These are phyloP conservation scores for Metschnikowia bowlesiae DNA, from an alignment of 805 yeast genomes.

Conservation along the genomic window DNA sequence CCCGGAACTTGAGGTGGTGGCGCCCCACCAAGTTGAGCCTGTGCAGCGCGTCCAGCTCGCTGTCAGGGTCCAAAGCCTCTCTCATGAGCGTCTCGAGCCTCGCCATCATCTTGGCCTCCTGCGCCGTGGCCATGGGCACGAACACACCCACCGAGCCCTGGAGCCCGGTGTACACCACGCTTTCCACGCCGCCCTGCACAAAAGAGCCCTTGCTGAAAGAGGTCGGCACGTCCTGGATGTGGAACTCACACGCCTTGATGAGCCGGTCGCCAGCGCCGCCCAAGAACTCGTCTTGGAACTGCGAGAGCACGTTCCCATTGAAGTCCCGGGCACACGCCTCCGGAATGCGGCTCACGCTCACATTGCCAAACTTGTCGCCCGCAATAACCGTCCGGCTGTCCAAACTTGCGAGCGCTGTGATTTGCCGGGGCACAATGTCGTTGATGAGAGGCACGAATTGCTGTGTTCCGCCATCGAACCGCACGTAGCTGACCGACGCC, in stretches of 20 bases:
- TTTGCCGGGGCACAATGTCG: conserved; percentile 64
- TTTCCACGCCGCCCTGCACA: conserved; percentile 60
- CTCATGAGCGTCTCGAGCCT: conserved; percentile 49
- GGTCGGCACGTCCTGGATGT: conserved; percentile 66
- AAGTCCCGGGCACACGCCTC: conserved; percentile 43
- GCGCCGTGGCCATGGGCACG: conserved; percentile 57
- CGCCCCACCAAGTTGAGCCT: conserved; percentile 51
- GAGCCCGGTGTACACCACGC: conserved; percentile 66
- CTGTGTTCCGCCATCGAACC: conserved; percentile 45
- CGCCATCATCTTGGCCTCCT: conserved; percentile 57
- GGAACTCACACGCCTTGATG: conserved; percentile 51
- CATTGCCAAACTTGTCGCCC: conserved; percentile 85
- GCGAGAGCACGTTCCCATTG: conserved; percentile 44
- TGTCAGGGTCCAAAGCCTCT: conserved; percentile 22
- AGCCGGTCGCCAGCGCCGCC: conserved; percentile 55
- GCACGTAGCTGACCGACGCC: conserved; percentile 57
- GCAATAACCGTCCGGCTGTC: conserved; percentile 76
- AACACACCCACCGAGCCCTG: conserved; percentile 79
- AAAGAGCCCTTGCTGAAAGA: conserved; percentile 52
- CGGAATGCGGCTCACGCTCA: conserved; percentile 63
- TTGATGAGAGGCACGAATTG: conserved; percentile 62
- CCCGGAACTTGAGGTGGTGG: conserved; percentile 62
- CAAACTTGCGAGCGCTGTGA: conserved; percentile 54
- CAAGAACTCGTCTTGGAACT: conserved; percentile 28
- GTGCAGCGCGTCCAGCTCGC: conserved; percentile 23